phyloP scores from a whole-genome alignment of 345 rosid genomes.

The Eucalyptus pauciflora region DNA sequence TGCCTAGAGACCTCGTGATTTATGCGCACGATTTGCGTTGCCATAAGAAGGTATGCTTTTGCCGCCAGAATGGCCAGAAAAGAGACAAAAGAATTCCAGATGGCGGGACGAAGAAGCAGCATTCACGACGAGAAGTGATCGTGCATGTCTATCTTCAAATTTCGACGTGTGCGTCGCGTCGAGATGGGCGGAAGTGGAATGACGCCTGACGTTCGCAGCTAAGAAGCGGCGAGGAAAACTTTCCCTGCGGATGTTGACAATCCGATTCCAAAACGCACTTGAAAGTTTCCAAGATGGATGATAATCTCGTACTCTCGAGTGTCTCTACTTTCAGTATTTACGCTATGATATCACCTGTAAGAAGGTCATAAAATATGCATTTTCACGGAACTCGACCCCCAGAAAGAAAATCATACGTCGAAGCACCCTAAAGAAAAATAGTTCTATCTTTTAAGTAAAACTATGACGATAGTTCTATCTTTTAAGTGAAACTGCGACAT shows the following conservation, averaged over 20 bases:
- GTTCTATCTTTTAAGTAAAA: background rate
- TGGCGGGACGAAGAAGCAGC: background rate
- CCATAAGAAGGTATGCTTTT: background rate
- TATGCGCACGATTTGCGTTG: background rate
- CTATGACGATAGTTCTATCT: fast-evolving
- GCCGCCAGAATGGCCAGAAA: too few relatives aligned
- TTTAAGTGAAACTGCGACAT: background rate
- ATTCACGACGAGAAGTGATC: background rate
- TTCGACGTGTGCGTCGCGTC: background rate
- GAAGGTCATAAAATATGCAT: background rate
- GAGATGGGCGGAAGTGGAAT: background rate
- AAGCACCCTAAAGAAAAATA: background rate
- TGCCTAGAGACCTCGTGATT: background rate
- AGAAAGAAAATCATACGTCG: background rate
- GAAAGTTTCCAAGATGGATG: background rate
- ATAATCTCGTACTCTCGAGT: background rate
- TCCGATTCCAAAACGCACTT: background rate
- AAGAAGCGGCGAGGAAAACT: background rate
- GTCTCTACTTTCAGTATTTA: background rate
- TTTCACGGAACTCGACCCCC: background rate
- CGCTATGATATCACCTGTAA: background rate
- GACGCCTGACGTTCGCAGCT: background rate
- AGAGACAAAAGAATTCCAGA: too few relatives aligned
- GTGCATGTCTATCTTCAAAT: background rate
- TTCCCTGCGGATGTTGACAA: background rate